Conservation (phyloP, 1,284 basidiomycete genomes). For the Apiotrichum laibachii region DNA sequence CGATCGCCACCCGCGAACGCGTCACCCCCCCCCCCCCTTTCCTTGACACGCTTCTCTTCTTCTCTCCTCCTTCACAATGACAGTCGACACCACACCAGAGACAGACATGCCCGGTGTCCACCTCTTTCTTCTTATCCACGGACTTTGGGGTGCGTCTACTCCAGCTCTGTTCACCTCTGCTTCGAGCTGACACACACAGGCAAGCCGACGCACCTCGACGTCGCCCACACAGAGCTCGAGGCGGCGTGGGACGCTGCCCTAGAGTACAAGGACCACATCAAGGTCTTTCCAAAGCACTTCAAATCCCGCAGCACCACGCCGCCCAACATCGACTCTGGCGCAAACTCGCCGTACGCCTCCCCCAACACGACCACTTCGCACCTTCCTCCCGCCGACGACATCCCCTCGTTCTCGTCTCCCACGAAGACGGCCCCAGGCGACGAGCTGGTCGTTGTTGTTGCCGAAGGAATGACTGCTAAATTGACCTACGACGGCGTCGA, state of each 20-base stretch:
- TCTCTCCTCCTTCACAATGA: not conserved
- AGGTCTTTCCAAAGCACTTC: too few relatives aligned
- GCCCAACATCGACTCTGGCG: not conserved
- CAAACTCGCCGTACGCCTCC: not conserved
- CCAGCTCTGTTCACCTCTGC: too few relatives aligned
- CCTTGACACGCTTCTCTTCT: not conserved
- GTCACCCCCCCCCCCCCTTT: not conserved
- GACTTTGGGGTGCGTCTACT: slow-evolving; percentile 44
- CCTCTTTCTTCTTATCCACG: slow-evolving; percentile 49
- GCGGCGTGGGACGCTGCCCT: slow-evolving; percentile 19
- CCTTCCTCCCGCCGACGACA: not conserved
- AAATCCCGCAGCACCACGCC: not conserved
- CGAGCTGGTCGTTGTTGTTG: slow-evolving; percentile 44
- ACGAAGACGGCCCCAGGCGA: slow-evolving; percentile 4
- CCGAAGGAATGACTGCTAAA: slow-evolving; percentile 42
- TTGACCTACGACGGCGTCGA: slow-evolving; percentile 50
- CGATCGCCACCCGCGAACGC: too few relatives aligned
- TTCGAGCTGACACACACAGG: slow-evolving; percentile 24
- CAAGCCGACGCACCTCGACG: slow-evolving; percentile 38
- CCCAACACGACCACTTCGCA: not conserved
- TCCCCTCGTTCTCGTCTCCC: not conserved
- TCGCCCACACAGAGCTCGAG: slow-evolving; percentile 38
- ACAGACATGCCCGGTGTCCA: slow-evolving; percentile 30
- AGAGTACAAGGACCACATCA: not conserved
- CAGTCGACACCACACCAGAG: not conserved